Evolutionary conservation across 164 flowering plant species (phyloP), one percentile per base, ranked within the genome.

Genomic region (Protea cynaroides): DNA sequence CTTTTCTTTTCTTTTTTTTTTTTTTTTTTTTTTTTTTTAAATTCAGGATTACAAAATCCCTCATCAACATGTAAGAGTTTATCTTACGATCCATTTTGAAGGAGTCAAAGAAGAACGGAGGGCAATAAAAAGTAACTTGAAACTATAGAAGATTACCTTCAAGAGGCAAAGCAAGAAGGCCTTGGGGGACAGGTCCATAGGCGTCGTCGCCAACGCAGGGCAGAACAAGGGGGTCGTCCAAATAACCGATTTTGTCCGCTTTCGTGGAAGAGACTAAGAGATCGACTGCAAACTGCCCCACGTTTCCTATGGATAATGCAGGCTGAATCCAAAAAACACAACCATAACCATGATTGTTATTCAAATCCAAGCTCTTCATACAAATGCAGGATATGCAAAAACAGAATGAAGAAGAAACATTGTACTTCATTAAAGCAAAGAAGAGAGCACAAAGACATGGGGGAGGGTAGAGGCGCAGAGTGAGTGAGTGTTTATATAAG

Each of bases 171-270:
- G 80, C 83, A 43, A 87, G 80, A 24, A 78, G 71, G 12, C 95
- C 95, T 13, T 57, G 67, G 9, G 91, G 92, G 62, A 75, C 17
- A 2, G 88, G 84, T 7, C 82, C 81, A 69, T 83, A 94, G 18
- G 97, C 91, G 61, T 94, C 88, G 64, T 89, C 87, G 0, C 98
- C 98, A 58, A 91, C 86, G 52, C 96, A 89, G 36, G 93, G 93
- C 54, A 85, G 86, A 65, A 91, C 81, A 52, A 70, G 74, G 0
- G 95, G 93, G 64, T 87, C 89, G 53, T 91, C 97, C 65, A 91
- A 72, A 61, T 69, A 90, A 11, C 95, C 93, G 46, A 85, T 62
- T 76, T 81, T 79, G 64, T 89, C 83, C 1, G 97, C 89, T 69
- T 69, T 69, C 50, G 67, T 65, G 0, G 97, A 78, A 21, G 93